These are phyloP conservation scores for Solanum chacoense DNA, from an alignment of 305 asterid species.

Conservation along the genomic window DNA sequence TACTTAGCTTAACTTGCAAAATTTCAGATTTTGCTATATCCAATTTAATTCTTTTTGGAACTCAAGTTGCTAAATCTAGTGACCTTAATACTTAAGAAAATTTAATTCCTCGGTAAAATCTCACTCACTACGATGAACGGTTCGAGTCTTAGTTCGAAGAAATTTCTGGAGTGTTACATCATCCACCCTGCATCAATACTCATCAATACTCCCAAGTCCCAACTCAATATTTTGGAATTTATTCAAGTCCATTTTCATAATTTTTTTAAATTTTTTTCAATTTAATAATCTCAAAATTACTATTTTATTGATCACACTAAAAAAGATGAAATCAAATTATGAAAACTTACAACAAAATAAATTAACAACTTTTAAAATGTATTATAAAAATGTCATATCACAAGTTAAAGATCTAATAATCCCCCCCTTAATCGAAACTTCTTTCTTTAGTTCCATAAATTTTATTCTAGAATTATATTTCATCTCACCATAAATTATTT, in stretches of 20 bases:
- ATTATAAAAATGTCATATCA: background rate
- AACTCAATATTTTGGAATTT: background rate
- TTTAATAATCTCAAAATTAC: background rate
- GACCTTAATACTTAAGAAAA: no score
- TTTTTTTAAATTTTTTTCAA: background rate
- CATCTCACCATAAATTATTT: background rate
- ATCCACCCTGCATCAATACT: no score
- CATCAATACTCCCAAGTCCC: no score
- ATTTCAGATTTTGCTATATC: no score
- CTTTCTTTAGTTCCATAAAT: background rate
- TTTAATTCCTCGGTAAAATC: no score
- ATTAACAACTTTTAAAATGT: background rate
- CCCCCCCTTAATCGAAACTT: accelerated
- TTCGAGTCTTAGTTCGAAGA: no score
- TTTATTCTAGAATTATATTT: background rate
- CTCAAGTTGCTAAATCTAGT: no score
- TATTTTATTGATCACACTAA: background rate
- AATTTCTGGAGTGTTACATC: no score
- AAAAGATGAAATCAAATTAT: background rate
- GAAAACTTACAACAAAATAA: background rate
- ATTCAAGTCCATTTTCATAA: background rate
- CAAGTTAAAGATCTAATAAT: background rate
- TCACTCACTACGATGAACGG: no score
- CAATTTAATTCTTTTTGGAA: no score
- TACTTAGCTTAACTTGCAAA: no score